Conservation (phyloP, 2,329 filamentous ascomycete species). For the Fusarium tupiense region DNA sequence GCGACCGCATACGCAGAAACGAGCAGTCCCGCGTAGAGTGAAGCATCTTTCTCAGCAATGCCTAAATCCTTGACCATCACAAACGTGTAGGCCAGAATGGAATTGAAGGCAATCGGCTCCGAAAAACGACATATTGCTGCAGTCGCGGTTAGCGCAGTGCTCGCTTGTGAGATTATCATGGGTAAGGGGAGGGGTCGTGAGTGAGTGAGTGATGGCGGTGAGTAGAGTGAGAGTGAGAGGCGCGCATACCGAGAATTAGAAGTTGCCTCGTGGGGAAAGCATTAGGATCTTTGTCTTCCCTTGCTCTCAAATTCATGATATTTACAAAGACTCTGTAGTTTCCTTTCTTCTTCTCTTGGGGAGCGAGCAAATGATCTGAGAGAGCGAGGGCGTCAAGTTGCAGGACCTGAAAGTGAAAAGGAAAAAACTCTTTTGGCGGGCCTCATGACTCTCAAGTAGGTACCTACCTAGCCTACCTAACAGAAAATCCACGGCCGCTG, state of each 20-base stretch:
- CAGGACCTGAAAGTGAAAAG: not conserved
- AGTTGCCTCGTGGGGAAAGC: slow-evolving; percentile 28
- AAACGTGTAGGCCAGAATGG: slow-evolving; percentile 88
- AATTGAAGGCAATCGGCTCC: slow-evolving; percentile 93
- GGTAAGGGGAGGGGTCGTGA: not conserved
- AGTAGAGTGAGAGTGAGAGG: not conserved
- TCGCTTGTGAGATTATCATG: not conserved
- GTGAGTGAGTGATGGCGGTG: not conserved
- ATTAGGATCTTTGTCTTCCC: slow-evolving; percentile 13
- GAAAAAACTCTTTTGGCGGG: slow-evolving; percentile 21
- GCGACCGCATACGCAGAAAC: slow-evolving; percentile 88
- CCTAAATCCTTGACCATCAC: slow-evolving; percentile 86
- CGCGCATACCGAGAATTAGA: slow-evolving; percentile 21
- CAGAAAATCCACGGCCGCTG: slow-evolving; percentile 16
- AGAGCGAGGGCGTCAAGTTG: not conserved
- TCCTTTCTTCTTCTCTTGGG: not conserved
- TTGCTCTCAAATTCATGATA: slow-evolving; percentile 26
- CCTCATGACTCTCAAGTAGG: slow-evolving; percentile 24
- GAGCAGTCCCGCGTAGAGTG: slow-evolving; percentile 85
- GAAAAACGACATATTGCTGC: slow-evolving; percentile 60
- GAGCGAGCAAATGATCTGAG: not conserved
- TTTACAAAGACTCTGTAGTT: not conserved
- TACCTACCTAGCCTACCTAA: not conserved
- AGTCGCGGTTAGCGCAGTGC: not conserved
- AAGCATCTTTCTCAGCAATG: slow-evolving; percentile 74